Base-by-base conservation (phyloP, 176 grass and related monocot species). In the Oryza punctata region DNA sequence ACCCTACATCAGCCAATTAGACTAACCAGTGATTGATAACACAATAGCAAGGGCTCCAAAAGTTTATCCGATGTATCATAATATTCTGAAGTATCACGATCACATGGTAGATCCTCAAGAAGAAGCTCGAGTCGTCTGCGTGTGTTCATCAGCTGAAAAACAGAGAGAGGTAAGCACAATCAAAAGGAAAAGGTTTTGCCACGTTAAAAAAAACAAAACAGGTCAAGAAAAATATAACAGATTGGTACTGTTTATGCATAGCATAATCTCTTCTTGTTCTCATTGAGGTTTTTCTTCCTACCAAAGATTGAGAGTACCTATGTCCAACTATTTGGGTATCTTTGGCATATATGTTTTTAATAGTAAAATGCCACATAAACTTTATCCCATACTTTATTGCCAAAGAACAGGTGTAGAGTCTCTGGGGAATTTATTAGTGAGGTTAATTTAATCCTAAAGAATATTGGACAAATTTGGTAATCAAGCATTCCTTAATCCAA, bases 21-120 rank as follows among this genome's bases (percentile, higher is more conserved):
- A 66, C 83, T 88, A 84, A 98, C 95, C 92, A 98, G 85, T 49
- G 95, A 98, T 86, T 98, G 75, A 52, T 98, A 83, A 65, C 95
- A 98, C 77, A 95, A 71, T 65, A 88, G 80, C 84, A 98, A 86
- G 30, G 95, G 95, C 80, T 93, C 82, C 67, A 98, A 90, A 85
- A 98, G 89, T 83, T 98, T 89, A 73, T 93, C 82, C 15, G 87
- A 28, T 49, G 88, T 93, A 89, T 95, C 95, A 76, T 91, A 98
- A 70, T 91, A 89, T 83, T 98, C 92, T 49, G 77, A 67, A 71
- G 95, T 82, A 76, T 98, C 84, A 69, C 89, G 85, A 63, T 94
- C 90, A 81, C 83, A 92, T 11, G 92, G 90, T 72, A 95, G 75
- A 82, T 92, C 92, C 75, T 98, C 95, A 60, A 98, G 86, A 73